A percentile compares a stretch with the other conserved stretches of the same genome.
Evolutionary conservation across 768 basidiomycete species (phyloP).

Genomic region (Lentinula guzmanii): DNA sequence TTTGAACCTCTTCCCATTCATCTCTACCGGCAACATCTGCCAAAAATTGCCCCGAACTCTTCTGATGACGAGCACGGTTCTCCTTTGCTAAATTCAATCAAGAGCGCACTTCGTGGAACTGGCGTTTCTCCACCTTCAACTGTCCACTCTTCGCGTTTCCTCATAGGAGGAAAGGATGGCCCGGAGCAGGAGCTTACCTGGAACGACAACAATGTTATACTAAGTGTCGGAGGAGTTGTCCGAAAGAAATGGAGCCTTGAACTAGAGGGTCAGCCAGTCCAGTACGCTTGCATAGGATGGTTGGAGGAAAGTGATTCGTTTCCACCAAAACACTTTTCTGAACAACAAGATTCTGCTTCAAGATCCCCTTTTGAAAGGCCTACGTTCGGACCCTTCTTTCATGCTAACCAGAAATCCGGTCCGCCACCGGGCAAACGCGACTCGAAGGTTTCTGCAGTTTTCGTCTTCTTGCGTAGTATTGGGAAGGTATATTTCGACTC

Average conservation of each 20-base stretch:
- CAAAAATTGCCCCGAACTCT: neutral
- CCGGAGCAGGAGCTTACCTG: constrained; percentile 67
- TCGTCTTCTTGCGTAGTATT: constrained; percentile 72
- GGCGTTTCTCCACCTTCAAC: constrained; percentile 34
- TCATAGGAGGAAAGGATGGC: constrained; percentile 30
- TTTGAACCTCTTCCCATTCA: neutral
- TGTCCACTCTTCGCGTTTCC: constrained; percentile 36
- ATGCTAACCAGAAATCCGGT: constrained; percentile 32
- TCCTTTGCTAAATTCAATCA: constrained; percentile 49
- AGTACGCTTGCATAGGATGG: constrained; percentile 75
- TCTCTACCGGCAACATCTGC: neutral
- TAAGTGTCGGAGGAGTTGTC: constrained; percentile 64
- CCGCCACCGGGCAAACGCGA: constrained; percentile 28
- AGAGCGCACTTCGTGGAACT: constrained; percentile 52
- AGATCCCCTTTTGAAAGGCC: constrained; percentile 26
- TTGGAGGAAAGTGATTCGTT: constrained; percentile 37
- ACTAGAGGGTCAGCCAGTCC: constrained; percentile 67
- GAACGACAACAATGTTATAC: constrained; percentile 57
- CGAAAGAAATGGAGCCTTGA: constrained; percentile 69
- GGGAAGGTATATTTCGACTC: constrained; percentile 67
- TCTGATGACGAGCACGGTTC: constrained; percentile 18
- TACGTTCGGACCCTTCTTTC: constrained; percentile 48
- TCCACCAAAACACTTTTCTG: constrained; percentile 18
- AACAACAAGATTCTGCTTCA: constrained; percentile 21
- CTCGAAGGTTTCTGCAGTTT: constrained; percentile 51